Base-by-base conservation (phyloP, 345 rosid species). In the Salix exigua region DNA sequence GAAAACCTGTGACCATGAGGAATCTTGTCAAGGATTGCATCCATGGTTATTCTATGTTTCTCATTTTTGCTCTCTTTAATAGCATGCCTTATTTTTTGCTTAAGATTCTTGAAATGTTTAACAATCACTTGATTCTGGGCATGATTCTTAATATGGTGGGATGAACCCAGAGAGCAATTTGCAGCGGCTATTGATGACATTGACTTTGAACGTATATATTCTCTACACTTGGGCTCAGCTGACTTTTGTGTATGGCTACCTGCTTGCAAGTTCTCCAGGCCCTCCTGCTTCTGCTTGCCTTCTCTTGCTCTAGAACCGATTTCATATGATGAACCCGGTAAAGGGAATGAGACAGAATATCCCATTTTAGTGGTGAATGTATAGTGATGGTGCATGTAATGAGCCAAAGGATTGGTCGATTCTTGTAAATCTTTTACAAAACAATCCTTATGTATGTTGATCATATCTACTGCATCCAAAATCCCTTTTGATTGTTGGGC, bases 21-120 rank as follows among this genome's bases (percentile, higher is more conserved):
- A 8, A 95, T 83, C 85, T 89, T 91, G 84, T 93, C 90, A 64
- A 93, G 88, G 42, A 93, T 81, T 21, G 91, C 98, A 76, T 95
- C 97, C 96, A 88, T 90, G 42, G 93, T 77, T 48, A 93, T 90
- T 73, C 97, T 78, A 21, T 79, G 88, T 81, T 85, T 87, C 85
- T 94, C 97, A 14, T 83, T 85, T 80, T 85, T 83, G 83, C 88
- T 85, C 82, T 87, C 86, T 28, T 80, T 81, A 23, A 91, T 87
- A 13, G 84, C 94, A 72, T 89, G 88, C 64, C 77, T 87, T 75
- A 95, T 84, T 83, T 93, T 93, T 78, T 89, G 86, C 60, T 82
- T 91, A 51, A 93, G 88, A 72, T 88, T 87, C 85, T 86, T 90
- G 82, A 93, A 88, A 69, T 86, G 90, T 48, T 82, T 93, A 50